Conservation (phyloP, 2,329 filamentous ascomycete genomes). For the Exophiala sp. region DNA sequence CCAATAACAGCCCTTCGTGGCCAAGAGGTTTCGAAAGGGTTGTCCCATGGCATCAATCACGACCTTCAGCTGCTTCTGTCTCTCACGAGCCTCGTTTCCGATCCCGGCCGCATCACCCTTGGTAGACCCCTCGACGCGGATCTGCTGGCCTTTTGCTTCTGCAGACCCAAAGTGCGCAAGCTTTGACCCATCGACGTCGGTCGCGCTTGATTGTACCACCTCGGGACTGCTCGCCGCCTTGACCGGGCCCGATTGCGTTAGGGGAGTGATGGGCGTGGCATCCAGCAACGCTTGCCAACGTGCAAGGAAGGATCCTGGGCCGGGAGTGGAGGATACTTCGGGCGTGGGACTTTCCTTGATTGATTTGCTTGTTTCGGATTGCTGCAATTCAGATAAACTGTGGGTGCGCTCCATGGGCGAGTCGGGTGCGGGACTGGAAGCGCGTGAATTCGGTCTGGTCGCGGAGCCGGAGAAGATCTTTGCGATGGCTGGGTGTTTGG, state of each 20-base stretch:
- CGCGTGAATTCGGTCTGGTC: slow-evolving; percentile 15
- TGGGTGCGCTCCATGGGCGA: slow-evolving; percentile 5
- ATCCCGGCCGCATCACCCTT: slow-evolving; percentile 23
- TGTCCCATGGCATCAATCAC: slow-evolving; percentile 42
- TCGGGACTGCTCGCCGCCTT: slow-evolving; percentile 53
- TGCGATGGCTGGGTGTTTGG: slow-evolving; percentile 25
- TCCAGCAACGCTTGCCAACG: slow-evolving; percentile 71
- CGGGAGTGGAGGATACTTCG: slow-evolving; percentile 43
- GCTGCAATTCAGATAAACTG: not conserved
- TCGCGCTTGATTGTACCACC: slow-evolving; percentile 23
- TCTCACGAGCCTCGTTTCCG: slow-evolving; percentile 4
- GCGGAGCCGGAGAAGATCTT: slow-evolving; percentile 20
- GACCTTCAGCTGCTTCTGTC: slow-evolving; percentile 36
- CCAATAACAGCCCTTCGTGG: slow-evolving; percentile 25
- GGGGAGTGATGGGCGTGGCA: slow-evolving; percentile 65
- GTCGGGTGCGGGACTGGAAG: slow-evolving; percentile 16
- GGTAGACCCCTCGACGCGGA: slow-evolving; percentile 14
- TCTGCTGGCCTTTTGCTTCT: slow-evolving; percentile 33
- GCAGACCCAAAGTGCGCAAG: slow-evolving; percentile 36
- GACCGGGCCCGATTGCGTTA: slow-evolving; percentile 49
- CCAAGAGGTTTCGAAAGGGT: slow-evolving; percentile 39
- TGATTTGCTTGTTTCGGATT: slow-evolving; percentile 1
- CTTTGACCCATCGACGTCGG: slow-evolving; percentile 36
- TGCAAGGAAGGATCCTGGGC: slow-evolving; percentile 68
- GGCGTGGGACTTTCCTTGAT: slow-evolving; percentile 11